Conservation (phyloP, 208 protist genomes). For the Willaertia magna region DNA sequence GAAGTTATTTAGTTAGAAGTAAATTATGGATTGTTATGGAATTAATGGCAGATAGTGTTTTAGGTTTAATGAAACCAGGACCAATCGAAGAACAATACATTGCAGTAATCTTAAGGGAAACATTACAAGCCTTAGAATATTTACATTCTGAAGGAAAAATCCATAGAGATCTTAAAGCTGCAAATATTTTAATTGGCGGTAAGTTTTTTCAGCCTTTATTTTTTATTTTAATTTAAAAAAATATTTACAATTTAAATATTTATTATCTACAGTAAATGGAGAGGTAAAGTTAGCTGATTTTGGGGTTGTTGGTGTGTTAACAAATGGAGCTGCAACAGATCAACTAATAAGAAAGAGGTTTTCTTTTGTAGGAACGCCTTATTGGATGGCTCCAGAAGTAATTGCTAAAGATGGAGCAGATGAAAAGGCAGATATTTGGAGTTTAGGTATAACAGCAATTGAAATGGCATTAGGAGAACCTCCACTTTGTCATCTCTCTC, state of each 20-base stretch:
- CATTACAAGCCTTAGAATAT: slow-evolving; percentile 63
- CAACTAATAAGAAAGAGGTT: slow-evolving; percentile 53
- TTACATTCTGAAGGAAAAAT: slow-evolving; percentile 64
- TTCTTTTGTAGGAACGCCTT: slow-evolving; percentile 70
- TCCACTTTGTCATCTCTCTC: slow-evolving; percentile 67
- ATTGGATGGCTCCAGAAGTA: slow-evolving; percentile 57
- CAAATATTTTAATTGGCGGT: slow-evolving; percentile 42
- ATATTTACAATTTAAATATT: too few species aligned
- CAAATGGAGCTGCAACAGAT: slow-evolving; percentile 28
- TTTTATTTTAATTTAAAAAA: too few species aligned
- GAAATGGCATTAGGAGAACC: slow-evolving; percentile 83
- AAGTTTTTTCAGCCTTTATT: too few species aligned
- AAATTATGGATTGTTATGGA: slow-evolving; percentile 87
- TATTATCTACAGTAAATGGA: too few species aligned
- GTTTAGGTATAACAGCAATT: slow-evolving; percentile 81
- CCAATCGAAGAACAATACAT: slow-evolving; percentile 53
- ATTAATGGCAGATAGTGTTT: slow-evolving; percentile 56
- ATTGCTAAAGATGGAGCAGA: slow-evolving; percentile 48
- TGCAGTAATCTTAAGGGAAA: slow-evolving; percentile 50
- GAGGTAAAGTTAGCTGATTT: slow-evolving; percentile 70
- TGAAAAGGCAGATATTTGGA: slow-evolving; percentile 80
- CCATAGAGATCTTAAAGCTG: slow-evolving; percentile 77
- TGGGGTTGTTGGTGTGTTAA: slow-evolving; percentile 59
- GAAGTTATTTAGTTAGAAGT: slow-evolving; percentile 51
- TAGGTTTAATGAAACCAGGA: slow-evolving; percentile 38